Conservation (phyloP, 371 early-diverging fungal genomes). For the Mortierella sp. region DNA sequence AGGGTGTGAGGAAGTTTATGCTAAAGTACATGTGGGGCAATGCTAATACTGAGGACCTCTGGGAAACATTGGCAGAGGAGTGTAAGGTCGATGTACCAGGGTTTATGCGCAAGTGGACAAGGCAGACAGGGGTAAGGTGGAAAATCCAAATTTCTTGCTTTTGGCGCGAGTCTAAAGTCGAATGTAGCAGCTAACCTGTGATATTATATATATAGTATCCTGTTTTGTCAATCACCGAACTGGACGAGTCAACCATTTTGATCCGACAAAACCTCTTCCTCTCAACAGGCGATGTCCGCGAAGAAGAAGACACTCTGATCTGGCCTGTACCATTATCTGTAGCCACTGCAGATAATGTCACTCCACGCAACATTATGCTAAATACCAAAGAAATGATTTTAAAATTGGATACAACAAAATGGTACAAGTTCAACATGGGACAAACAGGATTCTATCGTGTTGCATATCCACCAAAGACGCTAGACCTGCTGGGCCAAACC, state of each 20-base stretch:
- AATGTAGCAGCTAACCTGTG: no score
- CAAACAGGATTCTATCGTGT: slow-evolving; percentile 79
- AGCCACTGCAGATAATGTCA: slow-evolving; percentile 35
- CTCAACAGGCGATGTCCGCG: slow-evolving; percentile 77
- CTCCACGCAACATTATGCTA: slow-evolving; percentile 48
- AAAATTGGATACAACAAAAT: slow-evolving; percentile 49
- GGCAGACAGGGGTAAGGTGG: slow-evolving; percentile 73
- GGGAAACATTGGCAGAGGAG: slow-evolving; percentile 81
- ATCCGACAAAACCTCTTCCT: slow-evolving; percentile 83
- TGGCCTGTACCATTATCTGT: slow-evolving; percentile 84
- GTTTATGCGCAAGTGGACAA: slow-evolving; percentile 93
- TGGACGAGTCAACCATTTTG: slow-evolving; percentile 55
- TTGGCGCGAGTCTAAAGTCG: no score
- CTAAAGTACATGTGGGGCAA: slow-evolving; percentile 85
- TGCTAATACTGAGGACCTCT: slow-evolving; percentile 89
- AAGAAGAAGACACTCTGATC: slow-evolving; percentile 72
- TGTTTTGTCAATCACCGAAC: slow-evolving; percentile 73
- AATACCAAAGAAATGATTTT: slow-evolving; percentile 51
- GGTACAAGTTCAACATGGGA: slow-evolving; percentile 78
- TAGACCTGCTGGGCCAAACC: slow-evolving; percentile 62
- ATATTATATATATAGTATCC: slow-evolving; percentile 65
- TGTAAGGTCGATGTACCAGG: slow-evolving; percentile 78
- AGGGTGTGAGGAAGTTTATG: slow-evolving; percentile 88
- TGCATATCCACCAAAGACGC: slow-evolving; percentile 64
- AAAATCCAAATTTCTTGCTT: not conserved